These are phyloP conservation scores for Medicago ruthenica DNA, from an alignment of 306 rosid genomes.

Conservation along the genomic window DNA sequence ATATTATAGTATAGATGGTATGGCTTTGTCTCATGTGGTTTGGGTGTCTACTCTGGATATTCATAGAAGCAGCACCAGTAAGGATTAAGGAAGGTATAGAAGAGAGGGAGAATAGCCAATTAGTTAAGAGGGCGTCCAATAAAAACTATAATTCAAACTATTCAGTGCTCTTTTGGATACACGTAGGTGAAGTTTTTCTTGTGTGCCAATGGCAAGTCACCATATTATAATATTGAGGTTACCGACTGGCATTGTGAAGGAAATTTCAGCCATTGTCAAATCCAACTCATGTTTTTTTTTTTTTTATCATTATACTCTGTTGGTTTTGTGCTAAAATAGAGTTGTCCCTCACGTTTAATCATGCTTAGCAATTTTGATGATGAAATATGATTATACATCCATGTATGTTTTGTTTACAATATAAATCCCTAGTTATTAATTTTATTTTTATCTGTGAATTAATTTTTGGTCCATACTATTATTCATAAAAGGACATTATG, in stretches of 20 bases:
- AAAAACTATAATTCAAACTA: constrained; percentile 1
- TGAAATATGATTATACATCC: not conserved
- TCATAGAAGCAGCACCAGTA: not conserved
- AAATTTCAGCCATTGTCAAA: not conserved
- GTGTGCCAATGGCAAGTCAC: not conserved
- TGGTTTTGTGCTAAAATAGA: not conserved
- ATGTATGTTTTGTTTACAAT: not conserved
- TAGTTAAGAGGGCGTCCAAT: not conserved
- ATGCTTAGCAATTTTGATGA: not conserved
- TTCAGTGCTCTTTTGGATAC: not conserved
- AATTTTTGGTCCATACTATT: not conserved
- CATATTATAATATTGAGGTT: not conserved
- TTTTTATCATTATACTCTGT: not conserved
- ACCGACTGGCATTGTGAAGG: not conserved
- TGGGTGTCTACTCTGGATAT: constrained; percentile 3
- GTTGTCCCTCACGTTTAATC: not conserved
- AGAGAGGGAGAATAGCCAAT: no score
- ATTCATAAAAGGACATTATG: not conserved
- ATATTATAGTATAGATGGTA: not conserved
- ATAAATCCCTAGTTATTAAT: not conserved
- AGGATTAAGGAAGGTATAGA: no score
- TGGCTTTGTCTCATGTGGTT: not conserved
- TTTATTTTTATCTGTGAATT: not conserved
- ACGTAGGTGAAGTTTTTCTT: not conserved
- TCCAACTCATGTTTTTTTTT: not conserved